Percentiles rank a stretch among this genome's conserved stretches.
These are phyloP conservation scores for Fusarium sp. DNA, from an alignment of 2,329 filamentous ascomycete species.

Conservation along the genomic window DNA sequence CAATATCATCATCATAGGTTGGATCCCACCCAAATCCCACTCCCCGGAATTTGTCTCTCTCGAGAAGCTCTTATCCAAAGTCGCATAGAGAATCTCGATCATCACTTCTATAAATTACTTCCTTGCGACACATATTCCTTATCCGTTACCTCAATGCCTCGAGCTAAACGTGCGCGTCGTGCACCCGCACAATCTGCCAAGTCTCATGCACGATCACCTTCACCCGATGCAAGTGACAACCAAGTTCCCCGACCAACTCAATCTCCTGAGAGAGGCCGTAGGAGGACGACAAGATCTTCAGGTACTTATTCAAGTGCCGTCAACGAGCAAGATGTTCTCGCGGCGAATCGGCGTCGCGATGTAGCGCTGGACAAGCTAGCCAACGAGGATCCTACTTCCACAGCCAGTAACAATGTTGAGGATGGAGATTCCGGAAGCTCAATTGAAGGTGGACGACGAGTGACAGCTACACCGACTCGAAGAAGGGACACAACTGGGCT, in stretches of 20 bases:
- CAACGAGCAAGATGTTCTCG: slow-evolving; percentile 42
- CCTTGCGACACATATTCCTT: not conserved
- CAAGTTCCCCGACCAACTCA: slow-evolving; percentile 14
- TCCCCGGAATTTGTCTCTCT: not conserved
- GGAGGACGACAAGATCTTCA: slow-evolving; percentile 38
- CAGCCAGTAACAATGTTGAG: slow-evolving; percentile 38
- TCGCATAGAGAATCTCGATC: not conserved
- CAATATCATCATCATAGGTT: slow-evolving; percentile 39
- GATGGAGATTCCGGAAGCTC: slow-evolving; percentile 46
- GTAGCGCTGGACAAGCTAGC: slow-evolving; percentile 50
- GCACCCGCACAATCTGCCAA: slow-evolving; percentile 38
- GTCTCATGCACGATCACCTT: slow-evolving; percentile 30
- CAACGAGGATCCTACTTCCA: slow-evolving; percentile 47
- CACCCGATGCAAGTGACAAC: slow-evolving; percentile 29
- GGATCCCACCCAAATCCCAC: not conserved
- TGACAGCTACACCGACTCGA: slow-evolving; percentile 46
- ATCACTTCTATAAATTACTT: not conserved
- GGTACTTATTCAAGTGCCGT: slow-evolving; percentile 29
- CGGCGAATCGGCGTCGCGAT: slow-evolving; percentile 47
- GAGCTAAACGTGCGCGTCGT: slow-evolving; percentile 44
- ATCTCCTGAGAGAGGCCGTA: slow-evolving; percentile 38
- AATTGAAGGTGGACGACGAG: slow-evolving; percentile 51
- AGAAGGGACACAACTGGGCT: slow-evolving; percentile 57
- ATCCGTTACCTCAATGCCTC: slow-evolving; percentile 39
- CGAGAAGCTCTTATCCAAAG: not conserved